These are phyloP conservation scores for Trametes gibbosa DNA, from an alignment of 768 basidiomycete species.

Conservation along the genomic window DNA sequence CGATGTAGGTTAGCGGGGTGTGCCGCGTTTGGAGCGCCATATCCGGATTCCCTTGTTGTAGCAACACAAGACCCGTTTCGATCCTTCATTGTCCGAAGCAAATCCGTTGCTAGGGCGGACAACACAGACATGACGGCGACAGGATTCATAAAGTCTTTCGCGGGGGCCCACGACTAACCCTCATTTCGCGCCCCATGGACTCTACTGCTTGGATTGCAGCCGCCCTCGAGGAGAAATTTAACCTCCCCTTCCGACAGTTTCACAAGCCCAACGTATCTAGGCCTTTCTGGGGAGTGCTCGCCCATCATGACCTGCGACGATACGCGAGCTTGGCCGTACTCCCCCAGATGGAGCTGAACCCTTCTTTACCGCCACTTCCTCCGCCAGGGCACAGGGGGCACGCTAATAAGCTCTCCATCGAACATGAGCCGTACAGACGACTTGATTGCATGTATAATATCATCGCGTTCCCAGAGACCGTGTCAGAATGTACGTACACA, in stretches of 20 bases:
- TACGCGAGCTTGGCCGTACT: slow-evolving; percentile 10
- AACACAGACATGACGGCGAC: background rate
- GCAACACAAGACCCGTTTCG: background rate
- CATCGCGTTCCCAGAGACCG: slow-evolving; percentile 31
- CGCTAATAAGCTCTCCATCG: slow-evolving; percentile 38
- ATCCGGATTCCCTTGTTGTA: background rate
- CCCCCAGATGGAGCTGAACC: slow-evolving; percentile 21
- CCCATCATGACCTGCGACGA: slow-evolving; percentile 4
- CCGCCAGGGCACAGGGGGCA: slow-evolving; percentile 40
- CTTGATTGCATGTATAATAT: slow-evolving; percentile 48
- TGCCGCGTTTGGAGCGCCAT: background rate
- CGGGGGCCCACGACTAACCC: background rate
- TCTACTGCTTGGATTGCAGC: background rate
- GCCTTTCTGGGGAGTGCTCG: background rate
- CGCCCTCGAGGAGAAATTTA: background rate
- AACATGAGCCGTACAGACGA: slow-evolving; percentile 47
- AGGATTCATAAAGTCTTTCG: background rate
- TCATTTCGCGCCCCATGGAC: background rate
- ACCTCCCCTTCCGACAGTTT: background rate
- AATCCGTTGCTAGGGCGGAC: background rate
- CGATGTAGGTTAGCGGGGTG: background rate
- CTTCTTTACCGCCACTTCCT: slow-evolving; percentile 12
- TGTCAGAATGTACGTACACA: slow-evolving; percentile 38
- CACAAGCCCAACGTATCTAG: background rate
- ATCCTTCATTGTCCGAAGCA: background rate